Evolutionary conservation across 768 basidiomycete species (phyloP), one percentile per base, ranked within the genome.

Genomic region (Mycena filopes): DNA sequence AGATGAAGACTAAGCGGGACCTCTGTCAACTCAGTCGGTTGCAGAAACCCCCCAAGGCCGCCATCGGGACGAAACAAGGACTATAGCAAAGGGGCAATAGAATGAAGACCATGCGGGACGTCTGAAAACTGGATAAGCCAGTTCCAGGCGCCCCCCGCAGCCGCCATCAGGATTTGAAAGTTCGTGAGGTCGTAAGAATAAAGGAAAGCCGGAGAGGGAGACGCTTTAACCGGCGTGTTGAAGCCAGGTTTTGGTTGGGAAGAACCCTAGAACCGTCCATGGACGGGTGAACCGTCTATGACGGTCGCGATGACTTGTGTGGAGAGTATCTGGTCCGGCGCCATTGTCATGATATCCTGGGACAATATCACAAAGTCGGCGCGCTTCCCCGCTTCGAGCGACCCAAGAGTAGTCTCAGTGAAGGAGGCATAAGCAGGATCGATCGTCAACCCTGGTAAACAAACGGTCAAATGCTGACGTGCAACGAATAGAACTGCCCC

Each of bases 371-470:
- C 89, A 69, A 90, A 93, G 76, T 98, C 96, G 8, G 94, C 96
- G 31, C 85, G 82, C 73, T 95, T 95, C 20, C 95, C 94, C 1
- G 83, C 76, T 42, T 86, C 84, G 41, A 98, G 83, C 4, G 92
- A 92, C n/a, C 96, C 96, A 11, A 93, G 82, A 4, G 72, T 78
- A 43, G 83, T 72, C 70, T 95, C 93, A 0, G 87, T 87, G 78
- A 96, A 96, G 0, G 92, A 91, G 18, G 96, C 95, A 74, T 92
- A 95, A 0, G 95, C 95, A 9, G 93, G 87, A 71, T 94, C 90
- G 40, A 93, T 85, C 3, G 95, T 96, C 89, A 96, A 93, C 21
- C 94, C 91, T 92, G 58, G 28, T 26, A 23, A 53, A 48, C 48
- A 23, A 21, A 40, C 45, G 54, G 45, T n/a, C 29, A 28, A 60